A percentile compares a stretch with the other conserved stretches of the same genome.
phyloP scores from a whole-genome alignment of 345 rosid species.

The Eucalyptus guilfoylei region DNA sequence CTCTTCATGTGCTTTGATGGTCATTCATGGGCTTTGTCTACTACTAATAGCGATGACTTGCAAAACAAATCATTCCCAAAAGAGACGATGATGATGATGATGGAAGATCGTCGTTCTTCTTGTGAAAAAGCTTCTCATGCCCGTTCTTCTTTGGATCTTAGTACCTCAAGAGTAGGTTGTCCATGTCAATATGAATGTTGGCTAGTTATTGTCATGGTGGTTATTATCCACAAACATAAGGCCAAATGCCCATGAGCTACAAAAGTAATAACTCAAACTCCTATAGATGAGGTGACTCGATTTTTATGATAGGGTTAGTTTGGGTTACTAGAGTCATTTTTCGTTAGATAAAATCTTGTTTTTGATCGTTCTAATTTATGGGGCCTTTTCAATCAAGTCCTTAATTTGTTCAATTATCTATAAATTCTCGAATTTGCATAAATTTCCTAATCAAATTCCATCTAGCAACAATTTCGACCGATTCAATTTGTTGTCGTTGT shows the following conservation, averaged over 20 bases:
- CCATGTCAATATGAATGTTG: not conserved
- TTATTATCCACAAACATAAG: not conserved
- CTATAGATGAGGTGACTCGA: not conserved
- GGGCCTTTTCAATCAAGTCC: rapidly evolving
- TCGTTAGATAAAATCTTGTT: not conserved
- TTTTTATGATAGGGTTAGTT: not conserved
- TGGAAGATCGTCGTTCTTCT: not conserved
- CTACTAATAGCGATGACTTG: not conserved
- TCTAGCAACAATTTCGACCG: rapidly evolving
- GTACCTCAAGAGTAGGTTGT: not conserved
- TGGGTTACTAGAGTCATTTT: not conserved
- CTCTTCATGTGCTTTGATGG: not conserved
- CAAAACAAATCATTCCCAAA: not conserved
- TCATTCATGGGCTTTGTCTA: not conserved
- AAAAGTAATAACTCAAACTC: not conserved
- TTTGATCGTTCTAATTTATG: not conserved
- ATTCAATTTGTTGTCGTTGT: not conserved
- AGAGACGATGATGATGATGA: not conserved
- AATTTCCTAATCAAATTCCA: not conserved
- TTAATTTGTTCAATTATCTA: not conserved
- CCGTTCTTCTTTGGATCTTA: not conserved
- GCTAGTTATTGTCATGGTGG: not conserved
- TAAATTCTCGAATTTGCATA: rapidly evolving
- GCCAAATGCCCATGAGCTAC: not conserved
- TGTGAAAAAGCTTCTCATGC: not conserved